These are phyloP conservation scores for Colletotrichum noveboracense DNA, from an alignment of 2,329 filamentous ascomycete species.

Conservation along the genomic window DNA sequence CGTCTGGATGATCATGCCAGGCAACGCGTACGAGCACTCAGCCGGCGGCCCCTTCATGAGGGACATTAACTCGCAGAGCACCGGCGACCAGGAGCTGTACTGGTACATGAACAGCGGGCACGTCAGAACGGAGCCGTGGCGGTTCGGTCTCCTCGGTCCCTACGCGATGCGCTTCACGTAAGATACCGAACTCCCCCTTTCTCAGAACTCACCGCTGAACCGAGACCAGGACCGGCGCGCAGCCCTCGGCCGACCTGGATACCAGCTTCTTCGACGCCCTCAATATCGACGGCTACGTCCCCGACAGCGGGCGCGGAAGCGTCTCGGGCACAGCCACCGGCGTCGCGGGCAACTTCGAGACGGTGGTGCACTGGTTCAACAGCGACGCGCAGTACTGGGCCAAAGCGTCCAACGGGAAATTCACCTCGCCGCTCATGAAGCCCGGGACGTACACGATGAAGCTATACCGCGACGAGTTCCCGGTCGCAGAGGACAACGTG, in stretches of 20 bases:
- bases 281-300: constrained; percentile 56
- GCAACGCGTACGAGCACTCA: constrained; percentile 57
- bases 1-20: constrained; percentile 54
- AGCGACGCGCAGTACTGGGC: constrained; percentile 62
- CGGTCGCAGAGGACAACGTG: constrained; percentile 51
- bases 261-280: constrained; percentile 61
- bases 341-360: constrained; percentile 49
- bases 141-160: constrained; percentile 64
- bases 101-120: constrained; percentile 68
- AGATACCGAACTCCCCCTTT: not conserved
- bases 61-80: constrained; percentile 63
- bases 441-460: constrained; percentile 65
- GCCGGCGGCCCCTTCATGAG: constrained; percentile 63
- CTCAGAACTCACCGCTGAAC: not conserved
- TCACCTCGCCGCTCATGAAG: constrained; percentile 63
- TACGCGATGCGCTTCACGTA: constrained; percentile 61
- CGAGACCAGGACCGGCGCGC: constrained; percentile 45
- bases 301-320: constrained; percentile 51
- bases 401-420: constrained; percentile 51
- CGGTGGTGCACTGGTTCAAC: constrained; percentile 65
- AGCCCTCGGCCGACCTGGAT: constrained; percentile 47
- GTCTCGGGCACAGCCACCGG: constrained; percentile 61
- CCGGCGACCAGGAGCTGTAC: constrained; percentile 56
- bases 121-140: constrained; percentile 57
- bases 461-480: constrained; percentile 61